Evolutionary conservation across 768 basidiomycete genomes (phyloP).

Genomic region (Boletellus sp.): DNA sequence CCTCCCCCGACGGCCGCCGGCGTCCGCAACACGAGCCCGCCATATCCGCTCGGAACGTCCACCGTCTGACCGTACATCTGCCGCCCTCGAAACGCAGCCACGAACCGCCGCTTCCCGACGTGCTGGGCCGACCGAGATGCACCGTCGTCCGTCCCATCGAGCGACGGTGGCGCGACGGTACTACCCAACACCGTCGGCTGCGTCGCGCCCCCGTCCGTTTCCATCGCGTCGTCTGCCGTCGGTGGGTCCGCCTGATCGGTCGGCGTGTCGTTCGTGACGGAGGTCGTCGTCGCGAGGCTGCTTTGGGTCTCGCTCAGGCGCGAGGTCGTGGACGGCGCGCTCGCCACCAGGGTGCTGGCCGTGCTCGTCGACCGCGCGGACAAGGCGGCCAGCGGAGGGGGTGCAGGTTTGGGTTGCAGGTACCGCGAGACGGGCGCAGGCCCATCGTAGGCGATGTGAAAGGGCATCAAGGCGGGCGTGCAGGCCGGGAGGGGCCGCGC

Average conservation of each 20-base stretch:
- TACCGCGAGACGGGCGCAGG: constrained; percentile 72
- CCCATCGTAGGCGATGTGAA: constrained; percentile 69
- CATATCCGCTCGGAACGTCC: constrained; percentile 61
- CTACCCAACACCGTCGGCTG: constrained; percentile 1
- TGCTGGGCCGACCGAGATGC: not conserved
- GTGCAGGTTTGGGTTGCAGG: constrained; percentile 51
- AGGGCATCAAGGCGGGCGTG: constrained; percentile 77
- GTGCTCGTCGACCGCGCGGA: constrained; percentile 11
- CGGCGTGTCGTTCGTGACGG: constrained; percentile 1
- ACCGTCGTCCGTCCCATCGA: not conserved
- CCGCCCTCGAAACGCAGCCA: constrained; percentile 75
- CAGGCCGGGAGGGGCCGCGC: constrained; percentile 33
- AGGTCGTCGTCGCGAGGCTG: constrained; percentile 3
- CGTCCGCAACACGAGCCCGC: constrained; percentile 56
- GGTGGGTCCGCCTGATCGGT: not conserved
- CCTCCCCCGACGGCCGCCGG: constrained; percentile 16
- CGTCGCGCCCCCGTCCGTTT: constrained; percentile 7
- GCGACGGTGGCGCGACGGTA: too few species aligned
- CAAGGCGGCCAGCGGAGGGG: constrained; percentile 11
- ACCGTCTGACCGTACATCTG: constrained; percentile 64
- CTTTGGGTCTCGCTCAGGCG: constrained; percentile 1
- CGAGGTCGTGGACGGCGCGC: constrained; percentile 6
- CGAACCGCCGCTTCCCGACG: constrained; percentile 26
- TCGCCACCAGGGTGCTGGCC: constrained; percentile 8
- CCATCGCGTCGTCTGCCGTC: not conserved